Evolutionary conservation across 2,329 filamentous ascomycete genomes (phyloP), one percentile per base, ranked within the genome.

Genomic region (Botryosphaeria dothidea): DNA sequence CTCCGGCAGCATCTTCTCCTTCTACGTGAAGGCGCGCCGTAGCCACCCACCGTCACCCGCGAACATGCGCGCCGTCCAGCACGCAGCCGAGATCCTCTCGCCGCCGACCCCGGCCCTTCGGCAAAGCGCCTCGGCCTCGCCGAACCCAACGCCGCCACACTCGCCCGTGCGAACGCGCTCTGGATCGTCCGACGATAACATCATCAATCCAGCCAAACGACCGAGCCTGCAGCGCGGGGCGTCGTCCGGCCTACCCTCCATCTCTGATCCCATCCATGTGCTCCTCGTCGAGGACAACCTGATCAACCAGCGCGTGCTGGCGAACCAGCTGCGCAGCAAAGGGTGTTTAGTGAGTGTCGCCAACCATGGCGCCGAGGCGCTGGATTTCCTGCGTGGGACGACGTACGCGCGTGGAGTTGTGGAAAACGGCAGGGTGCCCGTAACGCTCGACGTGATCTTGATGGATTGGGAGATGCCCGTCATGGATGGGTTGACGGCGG

Each of bases 1-100:
- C 1, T 25, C n/a, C 29, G 76, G 76, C 2, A 78, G 75, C 11
- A 81, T 78, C 0, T 82, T 83, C 65, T 79, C 75, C 1, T 82
- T 82, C 69, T 82, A 80, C 68, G 74, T 82, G 69, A 76, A 77
- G 56, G 69, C 74, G 1, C 67, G 72, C 34, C 70, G 75, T 7
- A 71, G 71, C 7, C 66, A 23, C 62, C 67, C 11, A 5, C 51
- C 49, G 13, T 15, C n/a, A n/a, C n/a, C 38, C 17, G 17, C 27
- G 6, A 11, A 34, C 7, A 34, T 34, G 2, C 2, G 17, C 1
- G 2, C 29, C n/a, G 13, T 31, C 17, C 19, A 19, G 15, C 36
- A 48, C 4, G 27, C 31, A 21, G n/a, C 9, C 17, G 38, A 54
- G 2, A n/a, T 23, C 11, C 13, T 49, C 6, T 6, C 21, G 5